Conservation (phyloP, 495 filamentous ascomycete genomes). For the Acidiella bohemica region DNA sequence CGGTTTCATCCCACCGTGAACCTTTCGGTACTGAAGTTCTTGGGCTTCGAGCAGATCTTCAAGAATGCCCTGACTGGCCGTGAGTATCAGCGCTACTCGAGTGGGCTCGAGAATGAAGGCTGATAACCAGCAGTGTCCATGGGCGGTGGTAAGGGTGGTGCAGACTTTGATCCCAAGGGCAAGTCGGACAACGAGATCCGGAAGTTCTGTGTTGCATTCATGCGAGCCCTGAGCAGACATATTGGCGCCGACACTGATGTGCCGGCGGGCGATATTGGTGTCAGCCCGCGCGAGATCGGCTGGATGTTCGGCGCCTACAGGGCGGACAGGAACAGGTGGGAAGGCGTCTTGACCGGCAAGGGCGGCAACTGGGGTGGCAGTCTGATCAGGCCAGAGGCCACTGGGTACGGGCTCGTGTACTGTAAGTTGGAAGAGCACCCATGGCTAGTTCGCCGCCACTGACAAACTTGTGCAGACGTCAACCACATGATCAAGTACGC, state of each 20-base stretch:
- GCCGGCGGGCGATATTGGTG: conserved; percentile 88
- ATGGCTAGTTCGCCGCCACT: too few relatives aligned
- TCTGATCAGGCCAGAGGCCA: conserved; percentile 93
- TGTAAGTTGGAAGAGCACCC: conserved; percentile 32
- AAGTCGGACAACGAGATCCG: conserved; percentile 96
- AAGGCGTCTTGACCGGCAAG: conserved; percentile 93
- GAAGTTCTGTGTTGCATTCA: conserved; percentile 92
- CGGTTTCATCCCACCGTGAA: conserved; percentile 95
- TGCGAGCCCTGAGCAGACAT: conserved; percentile 86
- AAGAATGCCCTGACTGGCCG: conserved; percentile 97
- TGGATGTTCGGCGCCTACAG: conserved; percentile 96
- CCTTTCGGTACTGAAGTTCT: conserved; percentile 93
- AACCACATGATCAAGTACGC: conserved; percentile 89
- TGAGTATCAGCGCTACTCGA: too few relatives aligned
- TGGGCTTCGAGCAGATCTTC: conserved; percentile 99
- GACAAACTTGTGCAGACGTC: conserved; percentile 41
- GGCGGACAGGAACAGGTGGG: conserved; percentile 74
- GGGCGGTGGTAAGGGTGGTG: conserved; percentile 95
- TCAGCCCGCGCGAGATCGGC: conserved; percentile 77
- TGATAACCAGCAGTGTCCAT: conserved; percentile 85
- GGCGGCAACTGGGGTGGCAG: conserved; percentile 83
- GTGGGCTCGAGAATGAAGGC: too few relatives aligned
- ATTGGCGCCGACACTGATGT: conserved; percentile 95
- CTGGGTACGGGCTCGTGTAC: conserved; percentile 93
- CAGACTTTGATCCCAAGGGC: conserved; percentile 99